Percentiles rank a stretch among this genome's conserved stretches.
Conservation (phyloP, 805 yeast genomes). For the Deakozyma indianensis region DNA sequence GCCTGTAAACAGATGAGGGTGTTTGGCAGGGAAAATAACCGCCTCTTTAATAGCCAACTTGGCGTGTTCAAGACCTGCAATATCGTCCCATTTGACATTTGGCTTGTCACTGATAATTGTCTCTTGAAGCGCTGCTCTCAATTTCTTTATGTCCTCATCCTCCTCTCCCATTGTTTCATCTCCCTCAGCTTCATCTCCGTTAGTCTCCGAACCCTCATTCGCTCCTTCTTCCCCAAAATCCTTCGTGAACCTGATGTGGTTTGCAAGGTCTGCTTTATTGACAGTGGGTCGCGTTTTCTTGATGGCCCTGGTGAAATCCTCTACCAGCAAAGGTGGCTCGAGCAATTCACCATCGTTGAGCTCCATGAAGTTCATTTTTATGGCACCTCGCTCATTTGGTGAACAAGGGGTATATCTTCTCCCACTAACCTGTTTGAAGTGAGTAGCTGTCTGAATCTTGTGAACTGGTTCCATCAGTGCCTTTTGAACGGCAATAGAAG, state of each 20-base stretch:
- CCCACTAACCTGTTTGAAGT: constrained; percentile 45
- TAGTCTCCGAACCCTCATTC: no score
- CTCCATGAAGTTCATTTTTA: constrained; percentile 88
- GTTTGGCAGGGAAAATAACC: constrained; percentile 87
- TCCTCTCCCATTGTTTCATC: no score
- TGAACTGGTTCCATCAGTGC: constrained; percentile 97
- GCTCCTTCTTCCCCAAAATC: constrained; percentile 99
- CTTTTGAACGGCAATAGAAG: constrained; percentile 91
- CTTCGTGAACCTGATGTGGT: constrained; percentile 75
- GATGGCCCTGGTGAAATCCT: constrained; percentile 87
- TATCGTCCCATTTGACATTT: constrained; percentile 84
- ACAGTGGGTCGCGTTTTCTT: constrained; percentile 94
- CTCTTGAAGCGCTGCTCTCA: constrained; percentile 81
- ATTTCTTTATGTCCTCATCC: constrained; percentile 72
- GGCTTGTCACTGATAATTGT: constrained; percentile 88
- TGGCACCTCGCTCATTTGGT: constrained; percentile 79
- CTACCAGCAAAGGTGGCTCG: constrained; percentile 80
- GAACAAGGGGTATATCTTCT: constrained; percentile 76
- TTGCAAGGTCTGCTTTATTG: constrained; percentile 63
- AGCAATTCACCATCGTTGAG: constrained; percentile 74
- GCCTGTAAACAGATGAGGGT: constrained; percentile 91
- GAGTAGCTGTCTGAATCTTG: constrained; percentile 90
- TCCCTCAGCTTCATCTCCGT: no score
- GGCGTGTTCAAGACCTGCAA: constrained; percentile 91
- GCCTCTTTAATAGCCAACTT: constrained; percentile 96